phyloP scores from a whole-genome alignment of 768 basidiomycete genomes.

The Candolleomyces aberdarensis region DNA sequence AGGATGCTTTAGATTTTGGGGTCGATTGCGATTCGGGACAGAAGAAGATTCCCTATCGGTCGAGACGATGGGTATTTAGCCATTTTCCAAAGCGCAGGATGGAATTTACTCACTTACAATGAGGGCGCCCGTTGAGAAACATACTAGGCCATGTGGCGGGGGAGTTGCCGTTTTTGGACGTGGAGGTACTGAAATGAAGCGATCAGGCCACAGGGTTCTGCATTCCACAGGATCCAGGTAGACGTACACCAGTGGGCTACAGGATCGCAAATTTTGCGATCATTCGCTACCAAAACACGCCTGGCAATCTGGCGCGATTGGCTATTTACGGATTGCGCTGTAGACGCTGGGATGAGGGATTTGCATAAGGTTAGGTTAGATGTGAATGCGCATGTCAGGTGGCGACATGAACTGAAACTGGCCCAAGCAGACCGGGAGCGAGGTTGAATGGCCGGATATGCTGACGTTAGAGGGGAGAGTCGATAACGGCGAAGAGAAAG shows the following conservation, averaged over 20 bases:
- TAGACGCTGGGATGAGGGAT: neutral
- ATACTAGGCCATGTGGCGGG: slow-evolving; percentile 8
- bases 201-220: slow-evolving; percentile 17
- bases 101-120: slow-evolving; percentile 11
- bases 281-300: slow-evolving; percentile 6
- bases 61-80: slow-evolving; percentile 20
- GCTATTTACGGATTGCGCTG: neutral
- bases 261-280: slow-evolving; percentile 11
- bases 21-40: slow-evolving; percentile 15
- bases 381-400: neutral
- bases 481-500: neutral
- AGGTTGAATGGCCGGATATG: neutral
- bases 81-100: slow-evolving; percentile 11
- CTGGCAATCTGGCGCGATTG: slow-evolving; percentile 2
- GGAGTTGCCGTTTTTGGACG: neutral
- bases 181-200: slow-evolving; percentile 8
- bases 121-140: slow-evolving; percentile 10
- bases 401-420: neutral
- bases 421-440: neutral
- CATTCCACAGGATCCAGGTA: slow-evolving; percentile 25
- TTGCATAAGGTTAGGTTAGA: neutral
- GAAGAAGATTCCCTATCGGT: slow-evolving; percentile 7
- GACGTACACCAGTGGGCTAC: slow-evolving; percentile 17
- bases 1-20: slow-evolving; percentile 2
- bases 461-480: neutral